Conservation (phyloP, 306 rosid species). For the Pachyrhizus erosus region DNA sequence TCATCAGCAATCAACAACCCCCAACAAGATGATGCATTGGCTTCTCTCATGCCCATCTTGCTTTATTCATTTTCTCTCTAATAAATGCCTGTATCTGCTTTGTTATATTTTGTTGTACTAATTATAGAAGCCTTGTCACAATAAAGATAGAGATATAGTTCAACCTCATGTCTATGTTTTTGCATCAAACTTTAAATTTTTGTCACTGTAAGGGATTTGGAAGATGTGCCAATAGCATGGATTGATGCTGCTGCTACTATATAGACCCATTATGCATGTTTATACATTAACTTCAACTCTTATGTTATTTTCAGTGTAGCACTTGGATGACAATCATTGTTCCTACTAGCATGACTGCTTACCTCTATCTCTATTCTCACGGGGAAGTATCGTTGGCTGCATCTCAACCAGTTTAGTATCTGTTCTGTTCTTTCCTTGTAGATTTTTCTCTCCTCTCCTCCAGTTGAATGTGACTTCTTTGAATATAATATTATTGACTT, state of each 20-base stretch:
- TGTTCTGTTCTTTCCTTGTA: conserved; percentile 30
- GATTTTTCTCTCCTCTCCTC: conserved; percentile 31
- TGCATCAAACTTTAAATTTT: conserved; percentile 30
- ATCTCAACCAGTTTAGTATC: conserved; percentile 82
- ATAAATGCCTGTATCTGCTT: conserved; percentile 11
- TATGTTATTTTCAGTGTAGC: conserved; percentile 82
- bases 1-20: not conserved
- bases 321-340: conserved; percentile 97
- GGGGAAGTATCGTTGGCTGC: conserved; percentile 99
- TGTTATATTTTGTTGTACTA: not conserved
- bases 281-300: conserved; percentile 33
- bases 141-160: not conserved
- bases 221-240: conserved; percentile 15
- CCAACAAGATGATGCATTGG: not conserved
- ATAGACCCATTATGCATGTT: conserved; percentile 13
- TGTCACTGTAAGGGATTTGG: not conserved
- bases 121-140: conserved; percentile 19
- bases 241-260: conserved; percentile 16
- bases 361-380: conserved; percentile 95
- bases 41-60: conserved; percentile 8
- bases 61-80: not conserved
- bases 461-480: conserved; percentile 29
- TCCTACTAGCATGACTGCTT: conserved; percentile 97
- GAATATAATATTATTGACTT: conserved; percentile 23
- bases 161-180: not conserved